These are phyloP conservation scores for Cichorium intybus DNA, from an alignment of 140 eudicot species.

Conservation along the genomic window DNA sequence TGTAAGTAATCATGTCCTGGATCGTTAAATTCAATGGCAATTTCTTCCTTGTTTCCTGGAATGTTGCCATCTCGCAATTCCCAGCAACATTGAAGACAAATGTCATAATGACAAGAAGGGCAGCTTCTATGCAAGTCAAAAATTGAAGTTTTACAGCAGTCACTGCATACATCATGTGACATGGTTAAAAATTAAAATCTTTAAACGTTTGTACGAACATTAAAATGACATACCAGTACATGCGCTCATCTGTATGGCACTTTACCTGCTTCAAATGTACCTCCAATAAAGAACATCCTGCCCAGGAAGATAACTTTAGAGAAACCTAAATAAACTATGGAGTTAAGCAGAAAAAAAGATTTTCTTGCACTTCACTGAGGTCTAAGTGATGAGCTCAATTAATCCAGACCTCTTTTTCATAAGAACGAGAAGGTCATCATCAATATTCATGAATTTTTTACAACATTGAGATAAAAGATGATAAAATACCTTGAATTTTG, in stretches of 20 bases:
- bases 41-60: conserved; percentile 9
- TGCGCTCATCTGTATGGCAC: neutral
- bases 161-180: conserved; percentile 15
- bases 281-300: neutral
- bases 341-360: too few relatives aligned
- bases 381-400: neutral
- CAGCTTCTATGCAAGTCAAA: conserved; percentile 42
- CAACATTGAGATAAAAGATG: neutral
- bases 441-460: neutral
- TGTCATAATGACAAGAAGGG: conserved; percentile 30
- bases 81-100: conserved; percentile 43
- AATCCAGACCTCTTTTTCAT: neutral
- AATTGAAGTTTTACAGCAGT: conserved; percentile 34
- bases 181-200: too few relatives aligned
- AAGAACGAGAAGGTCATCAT: neutral
- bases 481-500: conserved; percentile 40
- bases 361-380: neutral
- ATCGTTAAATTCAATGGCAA: neutral
- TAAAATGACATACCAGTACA: neutral
- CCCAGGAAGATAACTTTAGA: neutral
- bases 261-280: neutral
- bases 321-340: neutral
- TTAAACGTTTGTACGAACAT: neutral
- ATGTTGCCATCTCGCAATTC: conserved; percentile 34
- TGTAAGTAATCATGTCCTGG: conserved; percentile 17